Evolutionary conservation across 1,284 basidiomycete genomes (phyloP), one percentile per base, ranked within the genome.

Genomic region (Papiliotrema fonsecae): DNA sequence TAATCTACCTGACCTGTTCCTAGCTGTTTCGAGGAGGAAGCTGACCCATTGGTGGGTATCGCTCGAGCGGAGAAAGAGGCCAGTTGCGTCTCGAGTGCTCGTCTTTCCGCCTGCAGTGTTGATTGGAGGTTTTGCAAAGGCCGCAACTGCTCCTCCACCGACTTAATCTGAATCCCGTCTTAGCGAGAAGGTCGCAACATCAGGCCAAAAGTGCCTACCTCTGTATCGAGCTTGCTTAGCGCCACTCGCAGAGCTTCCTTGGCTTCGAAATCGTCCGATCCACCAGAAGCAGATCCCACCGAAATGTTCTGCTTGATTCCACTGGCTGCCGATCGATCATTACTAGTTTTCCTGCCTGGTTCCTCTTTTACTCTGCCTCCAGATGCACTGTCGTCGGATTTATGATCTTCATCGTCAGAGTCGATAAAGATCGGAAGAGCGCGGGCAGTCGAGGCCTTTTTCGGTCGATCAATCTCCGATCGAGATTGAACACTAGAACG

Each of bases 201-300:
- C 16, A 13, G 14, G 5, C 25, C 13, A 18, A 27, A 19, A 21
- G 19, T 18, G 45, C 61, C 52, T 35, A 67, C 68, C 54, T 70
- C 68, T 9, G 48, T 35, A 42, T 69, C 70, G 4, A 71, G 49
- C 45, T 63, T 57, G 3, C 54, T 37, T 27, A 74, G 37, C 6
- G 58, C 55, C 7, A 42, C 49, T 32, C 57, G 55, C 10, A 66
- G 21, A 32, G 52, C 60, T 19, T 62, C 58, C 42, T 52, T 62
- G 2, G 51, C 57, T 31, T 60, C 51, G 35, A 50, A 34, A 27
- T 60, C 52, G 24, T n/a, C n/a, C n/a, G n/a, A n/a, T n/a, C n/a
- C n/a, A n/a, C n/a, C n/a, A n/a, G n/a, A n/a, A n/a, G n/a, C n/a
- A n/a, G n/a, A n/a, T n/a, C n/a, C n/a, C n/a, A n/a, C n/a, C n/a